These are phyloP conservation scores for Epichloe sp. DNA, from an alignment of 2,329 filamentous ascomycete genomes.

Conservation along the genomic window DNA sequence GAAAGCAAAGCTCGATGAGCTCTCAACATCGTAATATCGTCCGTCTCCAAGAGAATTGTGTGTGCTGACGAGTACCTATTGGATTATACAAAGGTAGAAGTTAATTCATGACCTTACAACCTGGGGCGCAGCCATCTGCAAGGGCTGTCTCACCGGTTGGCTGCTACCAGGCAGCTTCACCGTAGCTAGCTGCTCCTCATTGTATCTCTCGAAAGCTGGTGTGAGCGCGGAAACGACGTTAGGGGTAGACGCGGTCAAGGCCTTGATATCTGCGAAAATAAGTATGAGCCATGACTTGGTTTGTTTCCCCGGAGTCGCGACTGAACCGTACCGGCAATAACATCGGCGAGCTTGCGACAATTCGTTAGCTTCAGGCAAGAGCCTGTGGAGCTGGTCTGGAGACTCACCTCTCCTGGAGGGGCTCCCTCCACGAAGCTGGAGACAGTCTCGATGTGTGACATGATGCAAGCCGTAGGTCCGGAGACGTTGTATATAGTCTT, in stretches of 20 bases:
- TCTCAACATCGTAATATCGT: slow-evolving; percentile 83
- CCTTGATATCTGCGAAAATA: slow-evolving; percentile 63
- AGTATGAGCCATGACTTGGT: not conserved
- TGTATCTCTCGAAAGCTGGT: slow-evolving; percentile 86
- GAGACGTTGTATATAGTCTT: not conserved
- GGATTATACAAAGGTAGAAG: not conserved
- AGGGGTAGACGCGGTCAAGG: slow-evolving; percentile 58
- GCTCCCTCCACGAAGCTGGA: slow-evolving; percentile 84
- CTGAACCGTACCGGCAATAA: slow-evolving; percentile 57
- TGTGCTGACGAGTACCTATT: slow-evolving; percentile 67
- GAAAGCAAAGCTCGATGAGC: slow-evolving; percentile 75
- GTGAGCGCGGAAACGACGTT: slow-evolving; percentile 57
- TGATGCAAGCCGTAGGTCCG: slow-evolving; percentile 8
- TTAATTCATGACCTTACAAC: not conserved
- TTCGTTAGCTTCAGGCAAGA: slow-evolving; percentile 16
- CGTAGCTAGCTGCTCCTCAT: slow-evolving; percentile 83
- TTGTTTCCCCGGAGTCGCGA: not conserved
- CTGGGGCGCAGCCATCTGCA: too few relatives aligned
- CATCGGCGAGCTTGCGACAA: slow-evolving; percentile 64
- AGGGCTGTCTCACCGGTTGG: slow-evolving; percentile 32
- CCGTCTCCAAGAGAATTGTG: slow-evolving; percentile 72
- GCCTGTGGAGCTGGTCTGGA: slow-evolving; percentile 6
- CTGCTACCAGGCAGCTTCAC: slow-evolving; percentile 81
- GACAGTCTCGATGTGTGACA: slow-evolving; percentile 33
- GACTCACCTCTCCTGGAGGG: slow-evolving; percentile 87